phyloP scores from a whole-genome alignment of 176 grass and related monocot genomes.

The Triticum monococcum region DNA sequence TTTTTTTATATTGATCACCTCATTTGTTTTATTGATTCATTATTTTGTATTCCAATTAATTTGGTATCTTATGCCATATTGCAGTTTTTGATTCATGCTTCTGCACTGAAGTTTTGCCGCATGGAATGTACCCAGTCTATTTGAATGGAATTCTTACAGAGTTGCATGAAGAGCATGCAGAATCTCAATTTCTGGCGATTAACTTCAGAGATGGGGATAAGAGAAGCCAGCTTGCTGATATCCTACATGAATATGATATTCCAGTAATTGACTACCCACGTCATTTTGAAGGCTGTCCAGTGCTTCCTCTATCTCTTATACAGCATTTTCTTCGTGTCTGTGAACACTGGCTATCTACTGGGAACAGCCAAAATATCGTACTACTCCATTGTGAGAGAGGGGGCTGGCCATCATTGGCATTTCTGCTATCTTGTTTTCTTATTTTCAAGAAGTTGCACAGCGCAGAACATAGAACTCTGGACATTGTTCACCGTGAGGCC shows the following conservation, averaged over 20 bases:
- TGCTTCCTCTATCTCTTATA: constrained; percentile 87
- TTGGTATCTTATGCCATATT: constrained; percentile 26
- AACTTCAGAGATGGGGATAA: constrained; percentile 97
- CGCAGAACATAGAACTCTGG: constrained; percentile 83
- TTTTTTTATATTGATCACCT: not conserved
- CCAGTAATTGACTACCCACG: constrained; percentile 90
- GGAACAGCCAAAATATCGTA: constrained; percentile 80
- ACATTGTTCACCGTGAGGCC: constrained; percentile 85
- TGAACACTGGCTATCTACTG: constrained; percentile 71
- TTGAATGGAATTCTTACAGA: constrained; percentile 82
- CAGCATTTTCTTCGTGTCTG: constrained; percentile 87
- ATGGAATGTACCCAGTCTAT: constrained; percentile 87
- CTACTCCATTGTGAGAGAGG: constrained; percentile 96
- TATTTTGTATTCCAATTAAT: constrained; percentile 22
- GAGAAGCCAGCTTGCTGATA: constrained; percentile 80
- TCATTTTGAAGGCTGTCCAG: constrained; percentile 92
- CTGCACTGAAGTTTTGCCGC: constrained; percentile 84
- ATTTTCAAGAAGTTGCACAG: constrained; percentile 83
- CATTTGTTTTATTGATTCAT: constrained; percentile 3
- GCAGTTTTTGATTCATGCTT: constrained; percentile 99
- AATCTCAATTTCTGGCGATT: constrained; percentile 84
- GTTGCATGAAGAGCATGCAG: constrained; percentile 77
- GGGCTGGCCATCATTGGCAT: constrained; percentile 88
- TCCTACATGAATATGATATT: constrained; percentile 69
- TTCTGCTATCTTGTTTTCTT: constrained; percentile 88